These are phyloP conservation scores for Candida broadrunensis DNA, from an alignment of 805 yeast species.

Conservation along the genomic window DNA sequence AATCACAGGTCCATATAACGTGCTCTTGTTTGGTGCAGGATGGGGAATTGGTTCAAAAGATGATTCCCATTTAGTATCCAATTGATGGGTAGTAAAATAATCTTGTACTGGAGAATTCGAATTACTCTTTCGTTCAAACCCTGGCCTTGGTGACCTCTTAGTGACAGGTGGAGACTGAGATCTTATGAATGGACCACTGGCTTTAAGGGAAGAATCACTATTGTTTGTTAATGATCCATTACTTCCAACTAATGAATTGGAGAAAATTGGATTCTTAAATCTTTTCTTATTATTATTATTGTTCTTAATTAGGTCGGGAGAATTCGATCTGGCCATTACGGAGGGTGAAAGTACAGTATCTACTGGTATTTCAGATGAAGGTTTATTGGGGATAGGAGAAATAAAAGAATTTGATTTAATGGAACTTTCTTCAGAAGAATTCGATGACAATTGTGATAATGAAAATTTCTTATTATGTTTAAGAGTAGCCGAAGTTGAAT, in stretches of 20 bases:
- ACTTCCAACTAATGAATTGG: neutral
- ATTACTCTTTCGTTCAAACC: neutral
- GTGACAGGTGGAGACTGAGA: neutral
- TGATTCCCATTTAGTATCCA: neutral
- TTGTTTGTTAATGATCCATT: neutral
- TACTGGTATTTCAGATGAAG: neutral
- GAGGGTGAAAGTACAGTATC: neutral
- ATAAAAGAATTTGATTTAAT: neutral
- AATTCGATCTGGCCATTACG: conserved; percentile 2
- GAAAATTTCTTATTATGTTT: conserved; percentile 23
- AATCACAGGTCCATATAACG: conserved; percentile 10
- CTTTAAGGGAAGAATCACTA: neutral
- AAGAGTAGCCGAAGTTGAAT: conserved; percentile 20
- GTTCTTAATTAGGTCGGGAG: conserved; percentile 4
- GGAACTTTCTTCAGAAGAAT: conserved; percentile 35
- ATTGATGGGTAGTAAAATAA: neutral
- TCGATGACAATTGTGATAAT: conserved; percentile 32
- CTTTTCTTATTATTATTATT: conserved; percentile 1
- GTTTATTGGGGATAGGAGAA: conserved; percentile 5
- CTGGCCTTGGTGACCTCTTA: neutral
- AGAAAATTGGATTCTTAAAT: conserved; percentile 2
- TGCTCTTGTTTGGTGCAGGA: conserved; percentile 1
- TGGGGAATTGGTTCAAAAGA: neutral
- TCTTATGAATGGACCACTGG: neutral
- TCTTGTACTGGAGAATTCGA: neutral